Percentiles rank a stretch among this genome's conserved stretches.
These are phyloP conservation scores for Amanita muscaria DNA, from an alignment of 768 basidiomycete species.

Conservation along the genomic window DNA sequence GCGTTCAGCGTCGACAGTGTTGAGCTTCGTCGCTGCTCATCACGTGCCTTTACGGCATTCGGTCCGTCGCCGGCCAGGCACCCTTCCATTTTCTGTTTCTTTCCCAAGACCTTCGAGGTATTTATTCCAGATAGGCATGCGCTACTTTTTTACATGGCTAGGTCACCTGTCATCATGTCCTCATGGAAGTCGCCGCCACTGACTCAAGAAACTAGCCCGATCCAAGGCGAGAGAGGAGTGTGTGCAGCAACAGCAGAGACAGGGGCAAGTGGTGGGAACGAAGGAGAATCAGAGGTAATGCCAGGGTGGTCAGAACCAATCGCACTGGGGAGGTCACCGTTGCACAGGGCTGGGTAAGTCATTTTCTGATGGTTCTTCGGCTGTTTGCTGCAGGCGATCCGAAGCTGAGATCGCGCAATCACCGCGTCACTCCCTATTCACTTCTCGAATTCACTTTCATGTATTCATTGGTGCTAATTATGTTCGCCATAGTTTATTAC, in stretches of 20 bases:
- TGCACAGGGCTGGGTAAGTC: conserved; percentile 50
- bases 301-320: not conserved
- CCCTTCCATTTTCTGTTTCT: no score
- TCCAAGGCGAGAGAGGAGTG: no score
- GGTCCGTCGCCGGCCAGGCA: not conserved
- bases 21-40: not conserved
- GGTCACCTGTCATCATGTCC: not conserved
- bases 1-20: not conserved
- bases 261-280: no score
- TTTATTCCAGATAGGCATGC: no score
- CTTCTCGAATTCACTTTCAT: no score
- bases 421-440: not conserved
- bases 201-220: no score
- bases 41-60: not conserved
- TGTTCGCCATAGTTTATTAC: conserved; percentile 53
- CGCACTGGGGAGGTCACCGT: conserved; percentile 17
- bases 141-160: no score
- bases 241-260: no score
- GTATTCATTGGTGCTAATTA: no score
- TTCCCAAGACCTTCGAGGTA: no score
- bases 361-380: not conserved
- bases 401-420: not conserved
- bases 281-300: not conserved
- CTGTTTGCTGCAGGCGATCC: not conserved
- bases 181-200: no score